A percentile compares a stretch with the other conserved stretches of the same genome.
These are phyloP conservation scores for Cladophialophora carrionii DNA, from an alignment of 2,329 filamentous ascomycete genomes.

Conservation along the genomic window DNA sequence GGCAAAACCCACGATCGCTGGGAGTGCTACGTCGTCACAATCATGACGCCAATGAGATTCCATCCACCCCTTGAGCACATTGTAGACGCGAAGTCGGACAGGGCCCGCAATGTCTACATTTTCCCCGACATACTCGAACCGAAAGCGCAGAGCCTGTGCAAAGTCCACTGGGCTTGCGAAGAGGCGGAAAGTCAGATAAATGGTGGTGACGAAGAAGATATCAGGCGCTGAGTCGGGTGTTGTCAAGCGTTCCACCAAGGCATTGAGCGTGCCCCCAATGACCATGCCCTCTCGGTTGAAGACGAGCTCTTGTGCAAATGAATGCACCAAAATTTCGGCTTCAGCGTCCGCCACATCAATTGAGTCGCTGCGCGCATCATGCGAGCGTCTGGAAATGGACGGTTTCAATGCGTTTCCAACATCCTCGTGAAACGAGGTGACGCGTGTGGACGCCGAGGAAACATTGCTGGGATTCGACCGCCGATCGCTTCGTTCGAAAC, in stretches of 20 bases:
- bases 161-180: conserved; percentile 83
- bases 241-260: conserved; percentile 90
- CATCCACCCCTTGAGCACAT: conserved; percentile 95
- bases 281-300: conserved; percentile 94
- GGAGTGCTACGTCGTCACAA: conserved; percentile 74
- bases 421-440: conserved; percentile 60
- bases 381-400: conserved; percentile 6
- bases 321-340: conserved; percentile 88
- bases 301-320: conserved; percentile 86
- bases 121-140: conserved; percentile 88
- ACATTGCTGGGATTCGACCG: conserved; percentile 79
- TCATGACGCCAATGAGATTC: conserved; percentile 92
- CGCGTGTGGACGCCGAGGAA: conserved; percentile 82
- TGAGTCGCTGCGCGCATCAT: conserved; percentile 43
- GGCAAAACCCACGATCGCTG: conserved; percentile 78
- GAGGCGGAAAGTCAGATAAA: conserved; percentile 93
- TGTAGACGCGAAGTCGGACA: conserved; percentile 88
- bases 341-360: conserved; percentile 75
- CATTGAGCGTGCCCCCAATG: conserved; percentile 86
- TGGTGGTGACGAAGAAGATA: conserved; percentile 86
- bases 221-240: conserved; percentile 92
- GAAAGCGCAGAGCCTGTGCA: conserved; percentile 79
- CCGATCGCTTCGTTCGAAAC: conserved; percentile 61
- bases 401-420: conserved; percentile 6
- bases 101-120: conserved; percentile 74